phyloP scores from a whole-genome alignment of 371 early-diverging fungal species.

The Encephalitozoon cuniculi region DNA sequence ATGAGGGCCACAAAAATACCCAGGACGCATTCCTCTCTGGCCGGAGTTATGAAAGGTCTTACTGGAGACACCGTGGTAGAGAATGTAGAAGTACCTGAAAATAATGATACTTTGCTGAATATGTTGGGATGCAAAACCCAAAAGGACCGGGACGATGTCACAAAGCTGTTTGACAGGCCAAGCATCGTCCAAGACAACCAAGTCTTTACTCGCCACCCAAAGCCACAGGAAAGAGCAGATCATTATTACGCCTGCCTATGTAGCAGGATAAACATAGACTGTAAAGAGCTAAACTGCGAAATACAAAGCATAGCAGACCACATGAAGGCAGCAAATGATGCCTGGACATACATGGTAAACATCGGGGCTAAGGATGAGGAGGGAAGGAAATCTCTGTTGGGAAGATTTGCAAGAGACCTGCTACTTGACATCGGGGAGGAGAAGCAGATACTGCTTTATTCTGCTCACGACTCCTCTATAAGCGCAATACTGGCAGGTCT shows the following conservation, averaged over 20 bases:
- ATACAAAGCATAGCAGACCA: constrained; percentile 11
- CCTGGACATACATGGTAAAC: constrained; percentile 23
- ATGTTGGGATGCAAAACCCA: not conserved
- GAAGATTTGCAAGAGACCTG: constrained; percentile 36
- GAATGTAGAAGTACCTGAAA: not conserved
- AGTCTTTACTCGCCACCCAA: not conserved
- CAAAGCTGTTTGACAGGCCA: not conserved
- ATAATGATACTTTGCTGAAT: not conserved
- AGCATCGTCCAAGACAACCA: constrained; percentile 1
- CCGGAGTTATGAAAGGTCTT: constrained; percentile 31
- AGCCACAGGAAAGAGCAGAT: not conserved
- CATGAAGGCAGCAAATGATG: constrained; percentile 12
- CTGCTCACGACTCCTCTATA: constrained; percentile 51
- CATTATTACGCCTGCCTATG: constrained; percentile 23
- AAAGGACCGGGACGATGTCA: not conserved
- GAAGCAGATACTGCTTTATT: constrained; percentile 18
- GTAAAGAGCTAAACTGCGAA: constrained; percentile 29
- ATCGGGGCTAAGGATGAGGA: not conserved
- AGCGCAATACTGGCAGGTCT: constrained; percentile 38
- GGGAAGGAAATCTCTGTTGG: constrained; percentile 16
- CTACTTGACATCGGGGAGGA: not conserved
- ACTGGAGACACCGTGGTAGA: not conserved
- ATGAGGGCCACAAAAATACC: constrained; percentile 23
- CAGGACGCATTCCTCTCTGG: constrained; percentile 37
- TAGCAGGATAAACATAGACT: constrained; percentile 22